phyloP scores from a whole-genome alignment of 192 early-diverging fungal genomes.

The Borealophlyctis nickersoniae region DNA sequence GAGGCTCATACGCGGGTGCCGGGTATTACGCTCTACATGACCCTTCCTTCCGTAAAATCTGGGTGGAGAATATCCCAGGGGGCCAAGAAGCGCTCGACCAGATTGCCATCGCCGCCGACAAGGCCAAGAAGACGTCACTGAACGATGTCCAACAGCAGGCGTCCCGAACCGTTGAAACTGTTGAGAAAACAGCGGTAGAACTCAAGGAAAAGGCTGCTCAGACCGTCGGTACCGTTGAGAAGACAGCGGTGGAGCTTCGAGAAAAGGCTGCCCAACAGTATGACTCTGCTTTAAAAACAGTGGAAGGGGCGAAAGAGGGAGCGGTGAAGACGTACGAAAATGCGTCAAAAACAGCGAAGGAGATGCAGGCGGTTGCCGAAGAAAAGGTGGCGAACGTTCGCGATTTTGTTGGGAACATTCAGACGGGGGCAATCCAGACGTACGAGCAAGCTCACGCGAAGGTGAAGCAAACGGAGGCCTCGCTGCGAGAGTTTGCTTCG shows the following conservation, averaged over 20 bases:
- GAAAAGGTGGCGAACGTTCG: conserved; percentile 32
- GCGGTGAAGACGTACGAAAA: conserved; percentile 23
- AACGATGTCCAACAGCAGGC: conserved; percentile 15
- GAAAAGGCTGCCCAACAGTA: conserved; percentile 21
- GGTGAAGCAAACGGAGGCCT: conserved; percentile 25
- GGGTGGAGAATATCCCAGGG: conserved; percentile 57
- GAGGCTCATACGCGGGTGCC: conserved; percentile 45
- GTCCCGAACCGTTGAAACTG: conserved; percentile 14
- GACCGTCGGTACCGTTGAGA: conserved; percentile 24
- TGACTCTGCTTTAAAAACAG: conserved; percentile 29
- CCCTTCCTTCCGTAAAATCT: conserved; percentile 55
- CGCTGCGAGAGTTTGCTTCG: background rate
- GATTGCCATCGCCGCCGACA: conserved; percentile 8
- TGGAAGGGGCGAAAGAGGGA: conserved; percentile 27
- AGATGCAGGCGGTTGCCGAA: conserved; percentile 32
- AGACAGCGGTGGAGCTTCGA: conserved; percentile 15
- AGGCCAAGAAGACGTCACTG: conserved; percentile 1
- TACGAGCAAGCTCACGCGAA: conserved; percentile 32
- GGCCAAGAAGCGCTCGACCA: conserved; percentile 32
- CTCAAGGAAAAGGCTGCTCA: conserved; percentile 40
- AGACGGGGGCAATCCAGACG: conserved; percentile 58
- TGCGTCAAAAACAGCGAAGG: conserved; percentile 6
- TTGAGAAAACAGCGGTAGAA: conserved; percentile 50
- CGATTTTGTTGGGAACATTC: conserved; percentile 46
- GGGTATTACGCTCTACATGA: conserved; percentile 51